phyloP scores from a whole-genome alignment of 805 yeast genomes.

The Hanseniaspora mollemarum region DNA sequence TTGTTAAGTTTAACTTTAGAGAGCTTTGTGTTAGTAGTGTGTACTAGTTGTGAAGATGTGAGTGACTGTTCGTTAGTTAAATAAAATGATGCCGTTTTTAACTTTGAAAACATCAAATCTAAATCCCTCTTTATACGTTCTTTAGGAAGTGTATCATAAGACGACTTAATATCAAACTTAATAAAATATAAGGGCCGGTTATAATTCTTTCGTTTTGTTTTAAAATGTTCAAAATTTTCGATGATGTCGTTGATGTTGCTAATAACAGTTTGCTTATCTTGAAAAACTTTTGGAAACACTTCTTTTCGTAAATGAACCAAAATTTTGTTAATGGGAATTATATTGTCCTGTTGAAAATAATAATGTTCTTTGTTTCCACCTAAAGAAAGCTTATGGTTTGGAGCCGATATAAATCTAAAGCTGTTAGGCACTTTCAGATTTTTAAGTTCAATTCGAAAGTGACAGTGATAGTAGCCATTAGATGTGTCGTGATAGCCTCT shows the following conservation, averaged over 20 bases:
- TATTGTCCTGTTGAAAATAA: constrained; percentile 30
- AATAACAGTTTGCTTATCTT: constrained; percentile 21
- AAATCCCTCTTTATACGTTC: constrained; percentile 32
- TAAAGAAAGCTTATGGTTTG: constrained; percentile 32
- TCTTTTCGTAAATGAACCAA: constrained; percentile 29
- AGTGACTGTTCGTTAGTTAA: constrained; percentile 1
- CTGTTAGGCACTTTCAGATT: constrained; percentile 29
- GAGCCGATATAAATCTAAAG: constrained; percentile 51
- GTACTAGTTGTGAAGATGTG: neutral
- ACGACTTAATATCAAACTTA: constrained; percentile 65
- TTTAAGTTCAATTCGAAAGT: constrained; percentile 49
- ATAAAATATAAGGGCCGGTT: constrained; percentile 33
- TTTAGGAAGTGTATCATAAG: constrained; percentile 64
- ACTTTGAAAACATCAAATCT: constrained; percentile 25
- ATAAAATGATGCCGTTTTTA: constrained; percentile 1
- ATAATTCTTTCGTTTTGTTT: constrained; percentile 18
- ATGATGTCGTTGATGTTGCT: constrained; percentile 40
- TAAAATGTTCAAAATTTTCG: constrained; percentile 32
- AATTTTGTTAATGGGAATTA: constrained; percentile 37
- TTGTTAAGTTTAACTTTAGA: neutral
- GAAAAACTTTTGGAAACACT: constrained; percentile 10
- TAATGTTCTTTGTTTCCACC: constrained; percentile 29
- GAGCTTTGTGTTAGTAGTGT: constrained; percentile 2
- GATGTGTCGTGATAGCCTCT: constrained; percentile 17
- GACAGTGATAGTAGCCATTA: constrained; percentile 30